Percentiles rank a stretch among this genome's conserved stretches.
phyloP scores from a whole-genome alignment of 257 asterid genomes.

The Scutellaria barbata region DNA sequence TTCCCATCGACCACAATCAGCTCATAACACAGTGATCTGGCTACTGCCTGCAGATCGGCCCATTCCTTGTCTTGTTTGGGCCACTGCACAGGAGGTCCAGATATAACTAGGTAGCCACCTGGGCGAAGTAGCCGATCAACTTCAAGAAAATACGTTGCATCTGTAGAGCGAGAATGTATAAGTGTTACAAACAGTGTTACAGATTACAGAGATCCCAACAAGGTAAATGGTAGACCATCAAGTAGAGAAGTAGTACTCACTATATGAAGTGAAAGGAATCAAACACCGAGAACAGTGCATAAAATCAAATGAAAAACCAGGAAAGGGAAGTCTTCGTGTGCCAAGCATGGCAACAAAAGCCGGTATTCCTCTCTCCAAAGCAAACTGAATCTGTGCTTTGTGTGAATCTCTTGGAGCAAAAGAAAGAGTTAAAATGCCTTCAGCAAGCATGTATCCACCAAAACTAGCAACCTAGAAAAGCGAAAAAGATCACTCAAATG shows the following conservation, averaged over 20 bases:
- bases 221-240: conserved; percentile 11
- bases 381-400: conserved; percentile 95
- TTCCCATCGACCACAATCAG: conserved; percentile 92
- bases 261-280: conserved; percentile 92
- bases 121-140: conserved; percentile 97
- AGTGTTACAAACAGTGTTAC: conserved; percentile 30
- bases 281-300: conserved; percentile 96
- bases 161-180: conserved; percentile 51
- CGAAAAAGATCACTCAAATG: conserved; percentile 21
- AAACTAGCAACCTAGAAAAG: conserved; percentile 93
- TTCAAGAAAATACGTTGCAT: conserved; percentile 94
- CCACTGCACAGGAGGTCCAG: conserved; percentile 99
- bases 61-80: conserved; percentile 93
- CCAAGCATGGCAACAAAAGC: conserved; percentile 99
- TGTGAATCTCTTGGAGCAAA: conserved; percentile 99
- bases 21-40: conserved; percentile 85
- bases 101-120: conserved; percentile 92
- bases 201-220: conserved; percentile 17
- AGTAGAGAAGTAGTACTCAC: conserved; percentile 52
- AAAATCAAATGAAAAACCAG: conserved; percentile 88
- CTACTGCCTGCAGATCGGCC: conserved; percentile 94
- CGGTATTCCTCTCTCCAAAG: conserved; percentile 94
- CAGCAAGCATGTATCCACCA: conserved; percentile 90
- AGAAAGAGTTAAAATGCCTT: conserved; percentile 80
- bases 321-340: conserved; percentile 91